These are phyloP conservation scores for Suillus decipiens DNA, from an alignment of 768 basidiomycete species.

Conservation along the genomic window DNA sequence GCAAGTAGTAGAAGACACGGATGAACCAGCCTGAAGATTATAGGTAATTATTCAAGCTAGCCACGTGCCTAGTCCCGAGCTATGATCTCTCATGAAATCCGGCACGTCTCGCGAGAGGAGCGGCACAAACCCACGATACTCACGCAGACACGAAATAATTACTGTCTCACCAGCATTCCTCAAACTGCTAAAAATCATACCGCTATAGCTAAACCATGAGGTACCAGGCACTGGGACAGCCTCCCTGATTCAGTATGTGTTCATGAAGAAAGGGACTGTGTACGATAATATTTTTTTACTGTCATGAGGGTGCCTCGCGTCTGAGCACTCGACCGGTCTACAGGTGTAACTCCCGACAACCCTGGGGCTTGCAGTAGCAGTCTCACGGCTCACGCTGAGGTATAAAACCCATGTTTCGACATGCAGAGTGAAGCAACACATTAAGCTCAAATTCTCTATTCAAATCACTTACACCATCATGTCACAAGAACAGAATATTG, in stretches of 20 bases:
- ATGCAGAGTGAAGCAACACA: background rate
- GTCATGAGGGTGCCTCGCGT: background rate
- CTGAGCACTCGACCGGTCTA: background rate
- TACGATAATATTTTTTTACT: background rate
- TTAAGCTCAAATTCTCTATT: background rate
- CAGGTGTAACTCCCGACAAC: background rate
- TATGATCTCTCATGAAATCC: background rate
- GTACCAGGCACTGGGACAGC: constrained; percentile 3
- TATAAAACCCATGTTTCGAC: constrained; percentile 3
- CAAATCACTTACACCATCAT: background rate
- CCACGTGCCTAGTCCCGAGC: background rate
- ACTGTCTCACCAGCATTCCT: background rate
- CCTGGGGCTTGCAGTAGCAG: background rate
- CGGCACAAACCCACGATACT: background rate
- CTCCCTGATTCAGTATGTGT: background rate
- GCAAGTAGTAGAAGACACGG: background rate
- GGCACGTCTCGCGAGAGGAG: background rate
- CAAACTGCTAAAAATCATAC: background rate
- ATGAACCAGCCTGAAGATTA: background rate
- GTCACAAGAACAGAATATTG: background rate
- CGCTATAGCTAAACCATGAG: background rate
- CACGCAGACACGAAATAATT: background rate
- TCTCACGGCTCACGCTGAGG: background rate
- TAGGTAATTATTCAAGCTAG: background rate
- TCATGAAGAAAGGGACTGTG: background rate